Percentiles rank a stretch among this genome's conserved stretches.
Evolutionary conservation across 495 filamentous ascomycete genomes (phyloP).

Genomic region (Coniosporium apollinis): DNA sequence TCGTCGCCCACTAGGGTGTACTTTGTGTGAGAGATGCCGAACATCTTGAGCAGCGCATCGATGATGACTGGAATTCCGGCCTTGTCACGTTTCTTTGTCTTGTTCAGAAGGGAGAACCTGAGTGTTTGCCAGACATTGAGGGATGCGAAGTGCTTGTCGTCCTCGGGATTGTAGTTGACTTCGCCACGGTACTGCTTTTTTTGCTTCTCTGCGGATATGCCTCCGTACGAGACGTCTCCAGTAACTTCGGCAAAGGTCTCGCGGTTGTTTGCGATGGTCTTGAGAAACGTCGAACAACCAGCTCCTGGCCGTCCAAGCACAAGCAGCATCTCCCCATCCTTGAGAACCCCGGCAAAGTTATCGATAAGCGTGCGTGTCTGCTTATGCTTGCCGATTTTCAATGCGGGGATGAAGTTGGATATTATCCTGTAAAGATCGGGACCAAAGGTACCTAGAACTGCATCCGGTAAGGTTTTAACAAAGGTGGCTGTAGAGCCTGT

Average conservation of each 20-base stretch:
- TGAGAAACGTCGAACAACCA: constrained; percentile 69
- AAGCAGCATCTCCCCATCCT: constrained; percentile 71
- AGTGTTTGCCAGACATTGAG: constrained; percentile 70
- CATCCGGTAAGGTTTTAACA: constrained; percentile 59
- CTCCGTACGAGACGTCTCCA: constrained; percentile 62
- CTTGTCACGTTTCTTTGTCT: constrained; percentile 57
- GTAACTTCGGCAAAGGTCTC: constrained; percentile 45
- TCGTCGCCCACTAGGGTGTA: constrained; percentile 76
- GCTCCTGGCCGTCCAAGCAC: constrained; percentile 67
- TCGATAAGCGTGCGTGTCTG: constrained; percentile 46
- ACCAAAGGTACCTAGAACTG: constrained; percentile 68
- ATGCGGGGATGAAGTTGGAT: constrained; percentile 42
- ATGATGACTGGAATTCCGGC: constrained; percentile 50
- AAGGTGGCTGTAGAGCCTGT: constrained; percentile 48
- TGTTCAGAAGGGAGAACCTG: constrained; percentile 68
- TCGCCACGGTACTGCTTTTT: constrained; percentile 57
- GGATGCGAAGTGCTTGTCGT: constrained; percentile 62
- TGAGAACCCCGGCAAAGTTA: constrained; percentile 63
- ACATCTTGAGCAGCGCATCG: constrained; percentile 47
- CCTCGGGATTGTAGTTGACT: constrained; percentile 69
- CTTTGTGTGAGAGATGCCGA: constrained; percentile 65
- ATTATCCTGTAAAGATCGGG: constrained; percentile 64
- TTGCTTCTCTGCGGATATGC: constrained; percentile 53
- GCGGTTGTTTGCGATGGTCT: constrained; percentile 57
- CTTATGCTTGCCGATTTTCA: constrained; percentile 35